Conservation (phyloP, 495 filamentous ascomycete genomes). For the Thermochaetoides thermophila region DNA sequence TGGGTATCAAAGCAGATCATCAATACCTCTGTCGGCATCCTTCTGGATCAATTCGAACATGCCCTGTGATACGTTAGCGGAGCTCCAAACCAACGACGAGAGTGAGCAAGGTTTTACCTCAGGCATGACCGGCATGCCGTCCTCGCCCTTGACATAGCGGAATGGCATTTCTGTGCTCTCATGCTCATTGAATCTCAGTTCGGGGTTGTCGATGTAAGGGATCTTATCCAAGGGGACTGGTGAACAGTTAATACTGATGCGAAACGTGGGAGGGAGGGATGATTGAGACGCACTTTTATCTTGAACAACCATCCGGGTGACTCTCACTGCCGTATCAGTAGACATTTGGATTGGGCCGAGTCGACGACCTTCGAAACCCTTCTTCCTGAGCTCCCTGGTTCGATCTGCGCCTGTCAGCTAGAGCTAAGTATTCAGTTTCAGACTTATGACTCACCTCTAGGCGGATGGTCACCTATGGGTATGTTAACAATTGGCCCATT, state of each 20-base stretch:
- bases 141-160: slow-evolving; percentile 66
- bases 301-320: slow-evolving; percentile 78
- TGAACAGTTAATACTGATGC: not conserved
- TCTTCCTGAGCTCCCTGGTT: slow-evolving; percentile 80
- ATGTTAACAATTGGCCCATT: slow-evolving; percentile 1
- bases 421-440: not conserved
- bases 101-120: slow-evolving; percentile 40
- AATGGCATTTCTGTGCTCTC: slow-evolving; percentile 96
- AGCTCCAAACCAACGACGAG: not conserved
- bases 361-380: slow-evolving; percentile 77
- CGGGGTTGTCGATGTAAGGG: slow-evolving; percentile 70
- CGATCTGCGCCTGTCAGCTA: slow-evolving; percentile 39
- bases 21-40: slow-evolving; percentile 82
- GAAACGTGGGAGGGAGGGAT: not conserved
- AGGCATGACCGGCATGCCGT: slow-evolving; percentile 80
- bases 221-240: slow-evolving; percentile 62
- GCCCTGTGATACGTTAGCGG: slow-evolving; percentile 38
- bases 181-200: slow-evolving; percentile 75
- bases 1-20: slow-evolving; percentile 58
- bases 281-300: slow-evolving; percentile 47
- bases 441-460: slow-evolving; percentile 50
- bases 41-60: slow-evolving; percentile 90
- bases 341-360: slow-evolving; percentile 96
- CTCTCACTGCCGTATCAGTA: slow-evolving; percentile 89
- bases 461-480: slow-evolving; percentile 73